phyloP scores from a whole-genome alignment of 2,329 filamentous ascomycete genomes.

The Botrytis hyacinthi region DNA sequence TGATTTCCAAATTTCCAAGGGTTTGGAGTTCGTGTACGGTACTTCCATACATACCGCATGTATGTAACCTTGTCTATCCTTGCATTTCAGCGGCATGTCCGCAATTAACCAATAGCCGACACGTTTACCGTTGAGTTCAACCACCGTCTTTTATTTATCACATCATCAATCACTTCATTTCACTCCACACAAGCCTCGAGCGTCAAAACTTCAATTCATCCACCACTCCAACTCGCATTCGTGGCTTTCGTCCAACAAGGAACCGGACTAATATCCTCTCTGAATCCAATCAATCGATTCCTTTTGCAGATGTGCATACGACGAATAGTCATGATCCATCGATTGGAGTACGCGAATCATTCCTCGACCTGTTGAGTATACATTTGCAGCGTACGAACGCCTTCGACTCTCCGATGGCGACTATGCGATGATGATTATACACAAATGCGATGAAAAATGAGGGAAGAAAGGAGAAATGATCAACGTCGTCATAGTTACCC shows the following conservation, averaged over 20 bases:
- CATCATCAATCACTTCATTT: constrained; percentile 10
- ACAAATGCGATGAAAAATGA: neutral
- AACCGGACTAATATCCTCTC: neutral
- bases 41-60: neutral
- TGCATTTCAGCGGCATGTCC: neutral
- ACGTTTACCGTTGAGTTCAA: neutral
- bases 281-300: neutral
- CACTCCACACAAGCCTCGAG: neutral
- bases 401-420: neutral
- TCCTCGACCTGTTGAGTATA: neutral
- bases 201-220: neutral
- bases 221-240: neutral
- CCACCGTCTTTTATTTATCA: neutral
- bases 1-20: neutral
- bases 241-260: neutral
- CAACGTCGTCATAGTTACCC: neutral
- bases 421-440: neutral
- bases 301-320: neutral
- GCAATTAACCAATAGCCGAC: neutral
- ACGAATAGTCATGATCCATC: neutral
- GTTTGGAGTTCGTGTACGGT: neutral
- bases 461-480: neutral
- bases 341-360: neutral
- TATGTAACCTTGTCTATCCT: constrained; percentile 1
- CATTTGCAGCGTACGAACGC: neutral